These are phyloP conservation scores for Paramecium bursaria DNA, from an alignment of 73 alveolate genomes.

Conservation along the genomic window DNA sequence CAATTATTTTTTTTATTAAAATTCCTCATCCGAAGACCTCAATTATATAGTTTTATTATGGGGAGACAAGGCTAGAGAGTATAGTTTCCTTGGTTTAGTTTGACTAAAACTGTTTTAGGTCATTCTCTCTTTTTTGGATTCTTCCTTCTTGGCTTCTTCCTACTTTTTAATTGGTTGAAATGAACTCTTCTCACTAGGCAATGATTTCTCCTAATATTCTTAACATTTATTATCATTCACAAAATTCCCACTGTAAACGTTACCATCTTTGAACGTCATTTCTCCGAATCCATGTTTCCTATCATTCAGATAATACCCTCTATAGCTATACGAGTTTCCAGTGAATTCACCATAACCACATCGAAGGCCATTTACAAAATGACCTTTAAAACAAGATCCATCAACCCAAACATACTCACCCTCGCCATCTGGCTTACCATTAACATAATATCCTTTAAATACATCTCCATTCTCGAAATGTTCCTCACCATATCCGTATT, in stretches of 20 bases:
- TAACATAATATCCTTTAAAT: conserved; percentile 54
- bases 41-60: background rate
- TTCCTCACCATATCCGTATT: conserved; percentile 65
- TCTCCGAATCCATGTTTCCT: conserved; percentile 72
- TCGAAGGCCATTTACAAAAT: conserved; percentile 42
- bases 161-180: no score
- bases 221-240: background rate
- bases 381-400: conserved; percentile 46
- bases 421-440: conserved; percentile 68
- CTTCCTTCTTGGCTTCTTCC: background rate
- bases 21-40: no score
- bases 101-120: background rate
- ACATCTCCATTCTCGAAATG: conserved; percentile 53
- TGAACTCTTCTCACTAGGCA: no score
- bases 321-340: conserved; percentile 23
- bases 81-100: background rate
- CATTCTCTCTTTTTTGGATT: background rate
- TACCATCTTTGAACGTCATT: conserved; percentile 66
- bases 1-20: no score
- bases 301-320: conserved; percentile 71
- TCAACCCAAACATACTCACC: conserved; percentile 46
- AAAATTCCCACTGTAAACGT: conserved; percentile 60
- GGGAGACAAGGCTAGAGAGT: background rate
- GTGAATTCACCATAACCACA: conserved; percentile 64
- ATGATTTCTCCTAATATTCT: no score